Base-by-base conservation (phyloP, 2,329 filamentous ascomycete species). In the Trichoderma sp. region DNA sequence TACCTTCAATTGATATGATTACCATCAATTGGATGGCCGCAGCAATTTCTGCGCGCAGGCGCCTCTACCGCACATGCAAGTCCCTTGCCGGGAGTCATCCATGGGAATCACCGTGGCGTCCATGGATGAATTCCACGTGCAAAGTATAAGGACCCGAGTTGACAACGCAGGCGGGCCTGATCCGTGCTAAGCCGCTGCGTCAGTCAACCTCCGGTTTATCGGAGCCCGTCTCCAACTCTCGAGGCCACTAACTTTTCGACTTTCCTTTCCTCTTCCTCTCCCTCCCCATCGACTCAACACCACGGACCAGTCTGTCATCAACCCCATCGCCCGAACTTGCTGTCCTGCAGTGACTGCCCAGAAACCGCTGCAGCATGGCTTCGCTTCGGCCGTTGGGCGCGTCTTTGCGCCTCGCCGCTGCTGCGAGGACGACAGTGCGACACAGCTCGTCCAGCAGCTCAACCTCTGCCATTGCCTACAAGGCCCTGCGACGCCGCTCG, bases 391-490 rank as follows among this genome's bases (percentile, higher is more conserved):
- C 80, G 69, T 76, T 81, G 74, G 75, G 75, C 69, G 76, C 80
- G 71, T 76, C 81, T 71, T 73, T 82, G 67, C 77, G 79, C 73
- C 77, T 78, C 74, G 54, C 68, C 63, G 70, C 69, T 54, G 71
- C 69, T 10, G 32, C 32, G 52, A 48, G 34, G 50, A 22, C 70
- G 52, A 74, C 77, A 57, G 72, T 78, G 61, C 79, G 82, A 72
- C 72, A 75, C 72, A 76, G 70, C 71, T 78, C 77, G 39, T 84
- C 78, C 80, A 89, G 82, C 77, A 91, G 89, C 71, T 97, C 94
- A 66, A 98, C 94, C 73, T 95, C 93, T 67, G 94, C 95, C 71
- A 89, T 98, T 71, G 94, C 94, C 76, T 98, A 98, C 88, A 99
- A 99, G 85, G 93, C 94, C 68, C 87, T 98, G 71, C 94, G 97